phyloP scores from a whole-genome alignment of 2,329 filamentous ascomycete species.

The Diaporthe ampelina region DNA sequence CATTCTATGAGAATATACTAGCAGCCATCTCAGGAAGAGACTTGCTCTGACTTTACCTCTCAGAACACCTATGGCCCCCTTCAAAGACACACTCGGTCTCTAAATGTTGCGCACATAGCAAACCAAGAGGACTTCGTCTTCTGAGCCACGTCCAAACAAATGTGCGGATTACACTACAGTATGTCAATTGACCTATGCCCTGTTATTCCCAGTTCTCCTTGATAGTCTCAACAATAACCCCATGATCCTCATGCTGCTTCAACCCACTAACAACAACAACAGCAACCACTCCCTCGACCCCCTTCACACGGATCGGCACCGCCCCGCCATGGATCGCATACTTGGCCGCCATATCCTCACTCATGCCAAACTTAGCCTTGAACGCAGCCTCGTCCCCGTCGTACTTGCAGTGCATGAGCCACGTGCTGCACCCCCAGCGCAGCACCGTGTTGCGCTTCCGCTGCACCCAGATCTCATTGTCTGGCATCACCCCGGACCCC shows the following conservation, averaged over 20 bases:
- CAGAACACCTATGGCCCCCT: no score
- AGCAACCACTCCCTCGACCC: slow-evolving; percentile 82
- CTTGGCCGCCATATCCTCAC: slow-evolving; percentile 64
- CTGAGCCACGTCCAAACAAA: no score
- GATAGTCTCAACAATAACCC: slow-evolving; percentile 79
- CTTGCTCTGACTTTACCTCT: no score
- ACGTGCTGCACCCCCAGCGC: slow-evolving; percentile 78
- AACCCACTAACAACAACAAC: slow-evolving; percentile 83
- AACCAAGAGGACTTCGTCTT: no score
- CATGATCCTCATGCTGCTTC: slow-evolving; percentile 83
- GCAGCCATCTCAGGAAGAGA: no score
- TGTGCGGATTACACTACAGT: no score
- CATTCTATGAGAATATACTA: no score
- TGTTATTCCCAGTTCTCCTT: slow-evolving; percentile 65
- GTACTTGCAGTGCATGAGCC: slow-evolving; percentile 79
- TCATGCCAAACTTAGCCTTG: slow-evolving; percentile 74
- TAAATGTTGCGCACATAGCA: no score
- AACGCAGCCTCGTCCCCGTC: slow-evolving; percentile 75
- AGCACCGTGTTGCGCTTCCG: slow-evolving; percentile 81
- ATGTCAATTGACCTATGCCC: no score
- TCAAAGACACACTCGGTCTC: no score
- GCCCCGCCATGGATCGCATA: slow-evolving; percentile 87
- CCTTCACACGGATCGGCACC: slow-evolving; percentile 78
- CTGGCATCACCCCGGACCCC: slow-evolving; percentile 75
- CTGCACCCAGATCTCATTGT: slow-evolving; percentile 79